Evolutionary conservation across 208 protist species (phyloP), one percentile per base, ranked within the genome.

Genomic region (Leishmania lainsoni): DNA sequence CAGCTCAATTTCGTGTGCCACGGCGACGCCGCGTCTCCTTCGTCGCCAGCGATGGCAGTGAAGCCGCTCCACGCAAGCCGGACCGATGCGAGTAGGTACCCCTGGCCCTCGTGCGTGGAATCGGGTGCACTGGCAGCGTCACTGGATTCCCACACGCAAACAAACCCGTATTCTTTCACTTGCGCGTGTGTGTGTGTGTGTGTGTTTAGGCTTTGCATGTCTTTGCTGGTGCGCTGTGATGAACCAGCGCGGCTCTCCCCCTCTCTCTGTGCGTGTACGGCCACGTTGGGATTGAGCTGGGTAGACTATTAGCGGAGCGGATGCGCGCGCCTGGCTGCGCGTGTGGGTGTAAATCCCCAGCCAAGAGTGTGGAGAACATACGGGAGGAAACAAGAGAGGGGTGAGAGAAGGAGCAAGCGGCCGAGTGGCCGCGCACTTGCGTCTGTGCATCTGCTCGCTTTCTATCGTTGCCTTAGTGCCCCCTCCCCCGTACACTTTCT

Each of bases 11-110:
- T 79, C 81, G 87, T 9, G 72, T 89, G 49, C 87, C 87, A n/a
- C 85, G 87, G 5, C 84, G 85, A 3, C 87, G 87, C 9, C 87
- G 85, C 4, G 87, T 91, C 35, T 87, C 84, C 14, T 91, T 91
- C 59, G 59, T 91, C 6, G 78, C 65, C 49, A 51, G 71, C 54
- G 81, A 89, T 20, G 76, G 63, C 45, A 29, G 52, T 35, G 84
- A 78, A 42, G 51, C 58, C 4, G 29, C 35, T 3, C 45, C 59
- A 68, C 10, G 12, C 52, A 59, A 63, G 14, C 14, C 16, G n/a
- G 16, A 29, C 4, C 8, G 51, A 17, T 10, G 12, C 17, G 22
- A 59, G 71, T 54, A 77, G 32, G 12, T 48, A 10, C 14, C 22
- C 5, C 32, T 29, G 3, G 17, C 10, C 29, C 35, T 76, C 63